A percentile compares a stretch with the other conserved stretches of the same genome.
phyloP scores from a whole-genome alignment of 164 flowering plant species.

The Macadamia tetraphylla region DNA sequence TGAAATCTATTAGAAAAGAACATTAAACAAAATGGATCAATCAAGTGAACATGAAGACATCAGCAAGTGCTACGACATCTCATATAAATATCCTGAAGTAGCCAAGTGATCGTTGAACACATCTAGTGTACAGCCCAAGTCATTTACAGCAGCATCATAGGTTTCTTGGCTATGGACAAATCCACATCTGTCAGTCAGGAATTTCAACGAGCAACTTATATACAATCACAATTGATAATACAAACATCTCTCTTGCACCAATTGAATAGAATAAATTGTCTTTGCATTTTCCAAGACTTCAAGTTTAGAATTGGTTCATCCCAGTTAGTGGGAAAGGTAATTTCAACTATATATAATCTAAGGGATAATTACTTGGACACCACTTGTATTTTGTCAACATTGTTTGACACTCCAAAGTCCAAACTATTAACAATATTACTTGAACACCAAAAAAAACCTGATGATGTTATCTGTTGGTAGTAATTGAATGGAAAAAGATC shows the following conservation, averaged over 20 bases:
- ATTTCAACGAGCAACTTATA: conserved; percentile 4
- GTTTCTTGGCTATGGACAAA: conserved; percentile 97
- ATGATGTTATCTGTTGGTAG: too few relatives aligned
- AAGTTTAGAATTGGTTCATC: too few relatives aligned
- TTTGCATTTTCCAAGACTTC: conserved; percentile 6
- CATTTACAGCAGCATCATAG: conserved; percentile 71
- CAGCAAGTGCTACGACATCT: conserved; percentile 69
- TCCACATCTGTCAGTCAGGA: conserved; percentile 58
- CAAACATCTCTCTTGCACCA: neutral
- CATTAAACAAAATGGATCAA: conserved; percentile 82
- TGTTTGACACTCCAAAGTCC: too few relatives aligned
- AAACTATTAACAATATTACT: too few relatives aligned
- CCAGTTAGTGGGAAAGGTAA: too few relatives aligned
- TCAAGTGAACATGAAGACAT: conserved; percentile 83
- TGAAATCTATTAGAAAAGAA: conserved; percentile 75
- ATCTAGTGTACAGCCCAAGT: conserved; percentile 62
- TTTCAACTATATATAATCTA: too few relatives aligned
- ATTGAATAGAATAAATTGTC: conserved; percentile 58
- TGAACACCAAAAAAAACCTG: too few relatives aligned
- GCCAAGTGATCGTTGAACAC: conserved; percentile 71
- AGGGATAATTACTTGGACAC: too few relatives aligned
- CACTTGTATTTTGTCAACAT: too few relatives aligned
- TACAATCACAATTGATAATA: neutral
- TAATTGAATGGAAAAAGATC: too few relatives aligned
- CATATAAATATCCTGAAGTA: conserved; percentile 64